Conservation (phyloP, 805 yeast genomes). For the Ogataea allantospora region DNA sequence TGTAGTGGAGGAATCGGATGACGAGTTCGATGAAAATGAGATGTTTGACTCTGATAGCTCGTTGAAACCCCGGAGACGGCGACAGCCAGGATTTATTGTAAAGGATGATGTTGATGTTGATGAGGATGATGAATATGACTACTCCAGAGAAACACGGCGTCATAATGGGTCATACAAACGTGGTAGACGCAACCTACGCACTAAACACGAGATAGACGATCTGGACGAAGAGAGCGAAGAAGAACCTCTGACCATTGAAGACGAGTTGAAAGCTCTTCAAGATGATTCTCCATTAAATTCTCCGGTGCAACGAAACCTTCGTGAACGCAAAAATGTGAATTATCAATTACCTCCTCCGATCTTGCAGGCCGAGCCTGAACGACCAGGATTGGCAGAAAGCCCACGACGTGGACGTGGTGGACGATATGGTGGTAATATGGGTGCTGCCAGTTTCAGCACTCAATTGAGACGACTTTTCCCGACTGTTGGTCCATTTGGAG, state of each 20-base stretch:
- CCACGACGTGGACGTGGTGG: slow-evolving; percentile 6
- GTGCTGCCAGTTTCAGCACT: slow-evolving; percentile 16
- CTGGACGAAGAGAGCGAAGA: slow-evolving; percentile 14
- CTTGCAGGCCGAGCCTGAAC: slow-evolving; percentile 37
- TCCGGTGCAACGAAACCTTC: slow-evolving; percentile 48
- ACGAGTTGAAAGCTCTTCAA: slow-evolving; percentile 65
- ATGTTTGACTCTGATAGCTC: slow-evolving; percentile 23
- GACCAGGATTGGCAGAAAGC: background rate
- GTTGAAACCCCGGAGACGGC: slow-evolving; percentile 19
- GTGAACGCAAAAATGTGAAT: slow-evolving; percentile 72
- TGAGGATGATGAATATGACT: slow-evolving; percentile 22
- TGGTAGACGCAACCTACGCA: slow-evolving; percentile 10
- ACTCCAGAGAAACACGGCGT: slow-evolving; percentile 9
- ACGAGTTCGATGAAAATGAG: slow-evolving; percentile 23
- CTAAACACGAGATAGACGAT: slow-evolving; percentile 13
- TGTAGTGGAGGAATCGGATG: slow-evolving; percentile 21
- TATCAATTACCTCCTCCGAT: slow-evolving; percentile 85
- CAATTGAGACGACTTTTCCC: slow-evolving; percentile 76
- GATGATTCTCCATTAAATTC: slow-evolving; percentile 55
- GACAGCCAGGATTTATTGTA: slow-evolving; percentile 25
- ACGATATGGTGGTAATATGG: background rate
- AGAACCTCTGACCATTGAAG: slow-evolving; percentile 43
- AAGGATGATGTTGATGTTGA: slow-evolving; percentile 28
- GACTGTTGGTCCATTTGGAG: slow-evolving; percentile 97
- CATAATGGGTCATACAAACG: too few species aligned